These are phyloP conservation scores for Monosporascus sp. DNA, from an alignment of 2,329 filamentous ascomycete genomes.

Conservation along the genomic window DNA sequence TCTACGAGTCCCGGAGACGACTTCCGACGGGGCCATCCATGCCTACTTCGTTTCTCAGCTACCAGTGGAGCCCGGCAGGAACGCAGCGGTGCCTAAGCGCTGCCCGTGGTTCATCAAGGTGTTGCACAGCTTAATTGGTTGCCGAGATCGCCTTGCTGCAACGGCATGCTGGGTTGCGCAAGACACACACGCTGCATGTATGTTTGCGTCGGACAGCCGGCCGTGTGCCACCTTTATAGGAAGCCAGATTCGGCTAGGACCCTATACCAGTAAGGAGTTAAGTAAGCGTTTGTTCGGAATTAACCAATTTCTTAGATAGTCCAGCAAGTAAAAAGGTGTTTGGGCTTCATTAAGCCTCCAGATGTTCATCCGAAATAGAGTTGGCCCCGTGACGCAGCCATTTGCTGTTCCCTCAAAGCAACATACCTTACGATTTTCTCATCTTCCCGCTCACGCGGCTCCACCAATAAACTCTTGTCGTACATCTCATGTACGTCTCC, in stretches of 20 bases:
- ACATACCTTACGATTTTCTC: conserved; percentile 98
- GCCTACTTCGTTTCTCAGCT: background rate
- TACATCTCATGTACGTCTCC: conserved; percentile 99
- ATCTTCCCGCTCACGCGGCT: conserved; percentile 93
- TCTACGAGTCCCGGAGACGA: background rate
- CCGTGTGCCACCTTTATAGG: conserved; percentile 35
- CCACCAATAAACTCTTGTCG: conserved; percentile 88
- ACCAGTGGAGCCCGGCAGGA: too few relatives aligned
- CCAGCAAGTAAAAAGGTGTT: conserved; percentile 3
- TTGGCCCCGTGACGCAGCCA: conserved; percentile 14
- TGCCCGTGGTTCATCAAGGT: background rate
- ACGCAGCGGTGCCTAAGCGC: background rate
- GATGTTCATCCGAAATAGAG: conserved; percentile 15
- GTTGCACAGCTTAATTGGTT: background rate
- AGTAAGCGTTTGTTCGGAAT: conserved; percentile 13
- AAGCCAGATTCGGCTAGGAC: conserved; percentile 58
- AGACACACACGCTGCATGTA: conserved; percentile 1
- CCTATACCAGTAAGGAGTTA: conserved; percentile 32
- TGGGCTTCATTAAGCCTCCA: background rate
- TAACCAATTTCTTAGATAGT: conserved; percentile 3
- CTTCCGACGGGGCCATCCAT: background rate
- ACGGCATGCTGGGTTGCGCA: conserved; percentile 2
- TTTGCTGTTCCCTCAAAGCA: conserved; percentile 21
- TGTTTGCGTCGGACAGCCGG: conserved; percentile 3
- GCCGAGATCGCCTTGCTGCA: background rate